Percentiles rank a stretch among this genome's conserved stretches.
phyloP scores from a whole-genome alignment of 192 early-diverging fungal genomes.

The Borealophlyctis nickersoniae region DNA sequence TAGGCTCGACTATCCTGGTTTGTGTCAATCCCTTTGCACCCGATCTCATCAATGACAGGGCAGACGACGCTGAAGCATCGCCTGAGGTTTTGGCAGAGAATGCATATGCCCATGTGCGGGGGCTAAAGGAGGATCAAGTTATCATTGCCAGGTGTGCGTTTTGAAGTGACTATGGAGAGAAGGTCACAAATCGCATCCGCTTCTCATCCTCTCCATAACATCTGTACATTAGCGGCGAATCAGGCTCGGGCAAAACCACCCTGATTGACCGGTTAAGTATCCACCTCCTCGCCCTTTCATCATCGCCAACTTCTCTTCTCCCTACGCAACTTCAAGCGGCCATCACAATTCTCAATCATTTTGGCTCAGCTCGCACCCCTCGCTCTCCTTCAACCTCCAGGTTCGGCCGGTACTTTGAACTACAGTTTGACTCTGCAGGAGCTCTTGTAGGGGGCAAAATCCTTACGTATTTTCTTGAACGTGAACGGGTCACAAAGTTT shows the following conservation, averaged over 20 bases:
- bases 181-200: background rate
- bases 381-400: constrained; percentile 78
- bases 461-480: constrained; percentile 80
- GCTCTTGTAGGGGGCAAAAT: constrained; percentile 80
- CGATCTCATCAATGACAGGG: background rate
- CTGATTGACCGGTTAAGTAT: constrained; percentile 26
- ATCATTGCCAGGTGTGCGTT: constrained; percentile 29
- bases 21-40: background rate
- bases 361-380: constrained; percentile 81
- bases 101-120: constrained; percentile 30
- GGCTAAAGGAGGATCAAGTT: constrained; percentile 26
- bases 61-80: background rate
- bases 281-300: constrained; percentile 32
- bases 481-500: constrained; percentile 60
- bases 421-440: constrained; percentile 91
- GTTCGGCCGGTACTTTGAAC: constrained; percentile 79
- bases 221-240: constrained; percentile 32
- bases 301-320: constrained; percentile 20
- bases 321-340: constrained; percentile 50
- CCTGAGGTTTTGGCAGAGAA: constrained; percentile 24
- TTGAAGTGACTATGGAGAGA: no score
- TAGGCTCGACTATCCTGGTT: background rate
- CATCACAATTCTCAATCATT: constrained; percentile 76
- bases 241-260: constrained; percentile 42
- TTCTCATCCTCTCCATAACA: background rate